These are phyloP conservation scores for Populus deltoides DNA, from an alignment of 345 rosid species.

Conservation along the genomic window DNA sequence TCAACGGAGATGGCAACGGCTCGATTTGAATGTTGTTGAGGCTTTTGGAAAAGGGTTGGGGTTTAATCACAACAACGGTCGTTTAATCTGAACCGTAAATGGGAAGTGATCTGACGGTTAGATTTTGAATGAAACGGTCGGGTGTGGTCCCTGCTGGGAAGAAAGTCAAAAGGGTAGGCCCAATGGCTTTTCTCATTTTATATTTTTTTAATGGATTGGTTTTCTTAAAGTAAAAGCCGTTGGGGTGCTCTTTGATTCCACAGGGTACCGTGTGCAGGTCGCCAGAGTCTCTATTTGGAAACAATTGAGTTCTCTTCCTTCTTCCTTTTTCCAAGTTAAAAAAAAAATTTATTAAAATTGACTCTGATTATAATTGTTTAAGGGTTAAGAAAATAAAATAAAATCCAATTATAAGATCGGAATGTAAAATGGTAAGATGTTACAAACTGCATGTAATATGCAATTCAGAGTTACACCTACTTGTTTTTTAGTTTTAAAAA, in stretches of 20 bases:
- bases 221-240: not conserved
- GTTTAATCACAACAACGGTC: conserved; percentile 45
- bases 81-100: conserved; percentile 36
- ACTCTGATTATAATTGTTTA: too few species aligned
- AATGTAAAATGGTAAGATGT: too few species aligned
- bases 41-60: not conserved
- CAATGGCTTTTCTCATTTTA: not conserved
- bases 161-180: conserved; percentile 5
- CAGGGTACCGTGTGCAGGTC: not conserved
- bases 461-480: too few species aligned
- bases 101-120: conserved; percentile 33
- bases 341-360: too few species aligned
- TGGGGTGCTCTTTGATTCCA: not conserved
- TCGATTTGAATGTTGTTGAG: conserved; percentile 12
- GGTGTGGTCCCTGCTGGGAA: conserved; percentile 5
- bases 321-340: too few species aligned
- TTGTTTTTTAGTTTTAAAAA: too few species aligned
- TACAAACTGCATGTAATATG: too few species aligned
- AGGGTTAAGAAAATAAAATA: too few species aligned
- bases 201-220: too few species aligned
- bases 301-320: too few species aligned
- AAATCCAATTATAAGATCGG: too few species aligned
- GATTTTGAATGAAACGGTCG: conserved; percentile 41
- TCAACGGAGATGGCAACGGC: conserved; percentile 5
- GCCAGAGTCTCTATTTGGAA: too few species aligned